Conservation (phyloP, 1,284 basidiomycete genomes). For the Wallemia hederae region DNA sequence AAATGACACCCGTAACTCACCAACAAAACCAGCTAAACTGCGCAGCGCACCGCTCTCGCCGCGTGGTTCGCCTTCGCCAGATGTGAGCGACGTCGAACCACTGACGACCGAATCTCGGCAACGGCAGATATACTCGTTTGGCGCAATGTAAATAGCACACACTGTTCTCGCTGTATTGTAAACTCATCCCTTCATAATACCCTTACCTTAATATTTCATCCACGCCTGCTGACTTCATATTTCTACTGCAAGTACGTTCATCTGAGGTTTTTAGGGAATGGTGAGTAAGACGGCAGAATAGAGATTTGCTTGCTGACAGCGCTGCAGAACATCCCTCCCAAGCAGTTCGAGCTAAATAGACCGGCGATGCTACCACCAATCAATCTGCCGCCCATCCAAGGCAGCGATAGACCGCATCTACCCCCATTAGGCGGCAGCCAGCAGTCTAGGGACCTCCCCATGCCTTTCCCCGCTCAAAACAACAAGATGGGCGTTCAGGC, state of each 20-base stretch:
- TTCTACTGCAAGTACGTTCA: neutral
- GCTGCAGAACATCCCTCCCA: neutral
- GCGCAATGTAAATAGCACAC: too few relatives aligned
- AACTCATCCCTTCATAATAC: neutral
- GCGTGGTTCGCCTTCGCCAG: too few relatives aligned
- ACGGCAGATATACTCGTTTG: too few relatives aligned
- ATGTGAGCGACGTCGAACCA: too few relatives aligned
- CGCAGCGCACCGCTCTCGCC: too few relatives aligned
- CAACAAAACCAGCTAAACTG: too few relatives aligned
- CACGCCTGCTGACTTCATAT: neutral
- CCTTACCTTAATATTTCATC: neutral
- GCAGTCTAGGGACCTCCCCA: neutral
- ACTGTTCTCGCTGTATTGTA: too few relatives aligned
- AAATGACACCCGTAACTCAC: too few relatives aligned
- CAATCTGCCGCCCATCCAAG: neutral
- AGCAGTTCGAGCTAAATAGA: neutral
- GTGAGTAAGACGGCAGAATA: neutral
- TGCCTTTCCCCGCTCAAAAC: neutral
- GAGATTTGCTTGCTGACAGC: neutral
- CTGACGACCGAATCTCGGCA: too few relatives aligned
- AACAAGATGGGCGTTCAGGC: neutral
- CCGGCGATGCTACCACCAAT: neutral
- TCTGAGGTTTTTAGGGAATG: neutral
- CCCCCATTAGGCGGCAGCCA: neutral
- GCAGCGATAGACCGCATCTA: neutral